Evolutionary conservation across 495 filamentous ascomycete species (phyloP).

Genomic region (Penicillium fimorum): DNA sequence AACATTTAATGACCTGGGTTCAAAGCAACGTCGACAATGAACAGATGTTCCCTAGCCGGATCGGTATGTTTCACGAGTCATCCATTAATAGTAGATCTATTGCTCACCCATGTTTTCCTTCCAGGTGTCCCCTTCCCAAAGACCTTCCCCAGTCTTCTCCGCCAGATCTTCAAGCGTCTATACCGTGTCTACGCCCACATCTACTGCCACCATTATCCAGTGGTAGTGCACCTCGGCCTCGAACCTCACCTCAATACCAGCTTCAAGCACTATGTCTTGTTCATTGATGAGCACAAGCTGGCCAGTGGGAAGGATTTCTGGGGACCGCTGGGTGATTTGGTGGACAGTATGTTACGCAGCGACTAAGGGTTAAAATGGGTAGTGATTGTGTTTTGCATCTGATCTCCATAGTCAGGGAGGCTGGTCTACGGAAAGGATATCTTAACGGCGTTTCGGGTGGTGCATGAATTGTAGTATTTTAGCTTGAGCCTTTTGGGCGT

Average conservation of each 20-base stretch:
- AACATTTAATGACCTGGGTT: conserved; percentile 96
- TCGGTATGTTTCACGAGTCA: conserved; percentile 54
- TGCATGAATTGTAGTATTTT: conserved; percentile 21
- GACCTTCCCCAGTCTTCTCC: conserved; percentile 78
- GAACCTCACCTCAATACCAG: conserved; percentile 98
- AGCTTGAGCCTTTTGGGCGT: conserved; percentile 20
- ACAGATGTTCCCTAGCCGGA: conserved; percentile 86
- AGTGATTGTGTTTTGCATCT: conserved; percentile 9
- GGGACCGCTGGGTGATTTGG: conserved; percentile 93
- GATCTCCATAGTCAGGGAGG: conserved; percentile 4
- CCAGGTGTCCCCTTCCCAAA: conserved; percentile 93
- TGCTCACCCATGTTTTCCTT: conserved; percentile 6
- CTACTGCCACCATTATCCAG: conserved; percentile 99
- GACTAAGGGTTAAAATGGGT: conserved; percentile 53
- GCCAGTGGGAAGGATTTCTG: conserved; percentile 95
- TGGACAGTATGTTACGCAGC: conserved; percentile 94
- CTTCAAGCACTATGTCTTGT: conserved; percentile 99
- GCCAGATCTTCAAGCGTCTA: conserved; percentile 96
- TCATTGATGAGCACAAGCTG: conserved; percentile 89
- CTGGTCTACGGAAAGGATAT: conserved; percentile 9
- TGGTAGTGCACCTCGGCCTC: conserved; percentile 89
- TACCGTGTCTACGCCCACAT: conserved; percentile 99
- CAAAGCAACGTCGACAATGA: conserved; percentile 96
- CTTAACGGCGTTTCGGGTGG: conserved; percentile 31
- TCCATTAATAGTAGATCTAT: not conserved